Percentiles rank a stretch among this genome's conserved stretches.
Conservation (phyloP, 805 yeast species). For the Nakazawaea populi region DNA sequence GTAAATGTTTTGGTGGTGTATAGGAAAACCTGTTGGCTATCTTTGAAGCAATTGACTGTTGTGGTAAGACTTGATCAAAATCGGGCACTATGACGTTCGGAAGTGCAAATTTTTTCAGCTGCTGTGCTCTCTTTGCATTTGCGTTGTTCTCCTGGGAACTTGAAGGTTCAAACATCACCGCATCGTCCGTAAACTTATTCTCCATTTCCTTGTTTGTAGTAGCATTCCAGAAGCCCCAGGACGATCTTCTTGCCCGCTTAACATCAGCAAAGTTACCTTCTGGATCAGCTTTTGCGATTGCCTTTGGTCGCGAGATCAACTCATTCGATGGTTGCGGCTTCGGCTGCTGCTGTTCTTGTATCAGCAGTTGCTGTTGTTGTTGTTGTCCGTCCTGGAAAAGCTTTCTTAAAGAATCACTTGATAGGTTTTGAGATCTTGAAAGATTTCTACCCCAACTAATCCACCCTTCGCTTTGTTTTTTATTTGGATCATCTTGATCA, state of each 20-base stretch:
- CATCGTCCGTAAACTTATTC: slow-evolving; percentile 12
- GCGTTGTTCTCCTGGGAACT: slow-evolving; percentile 10
- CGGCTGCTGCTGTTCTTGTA: background rate
- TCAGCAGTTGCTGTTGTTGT: background rate
- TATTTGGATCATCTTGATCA: background rate
- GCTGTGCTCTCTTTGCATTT: slow-evolving; percentile 10
- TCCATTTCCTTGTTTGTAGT: background rate
- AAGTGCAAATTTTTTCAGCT: background rate
- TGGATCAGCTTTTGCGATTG: slow-evolving; percentile 1
- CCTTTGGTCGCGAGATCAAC: slow-evolving; percentile 2
- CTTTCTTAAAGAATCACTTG: slow-evolving; percentile 10
- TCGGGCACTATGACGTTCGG: slow-evolving; percentile 23
- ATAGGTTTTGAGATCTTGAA: slow-evolving; percentile 5
- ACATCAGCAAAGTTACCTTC: slow-evolving; percentile 2
- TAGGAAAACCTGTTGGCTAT: background rate
- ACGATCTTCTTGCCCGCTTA: slow-evolving; percentile 2
- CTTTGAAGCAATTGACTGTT: slow-evolving; percentile 9
- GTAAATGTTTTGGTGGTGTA: slow-evolving; percentile 5
- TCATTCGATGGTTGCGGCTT: slow-evolving; percentile 2
- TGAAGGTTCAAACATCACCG: slow-evolving; percentile 18
- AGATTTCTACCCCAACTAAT: slow-evolving; percentile 9
- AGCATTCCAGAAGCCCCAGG: slow-evolving; percentile 11
- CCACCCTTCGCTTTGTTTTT: slow-evolving; percentile 8
- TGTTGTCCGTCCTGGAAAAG: slow-evolving; percentile 5
- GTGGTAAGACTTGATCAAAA: slow-evolving; percentile 21